Conservation (phyloP, 495 filamentous ascomycete species). For the Neurospora sp. region DNA sequence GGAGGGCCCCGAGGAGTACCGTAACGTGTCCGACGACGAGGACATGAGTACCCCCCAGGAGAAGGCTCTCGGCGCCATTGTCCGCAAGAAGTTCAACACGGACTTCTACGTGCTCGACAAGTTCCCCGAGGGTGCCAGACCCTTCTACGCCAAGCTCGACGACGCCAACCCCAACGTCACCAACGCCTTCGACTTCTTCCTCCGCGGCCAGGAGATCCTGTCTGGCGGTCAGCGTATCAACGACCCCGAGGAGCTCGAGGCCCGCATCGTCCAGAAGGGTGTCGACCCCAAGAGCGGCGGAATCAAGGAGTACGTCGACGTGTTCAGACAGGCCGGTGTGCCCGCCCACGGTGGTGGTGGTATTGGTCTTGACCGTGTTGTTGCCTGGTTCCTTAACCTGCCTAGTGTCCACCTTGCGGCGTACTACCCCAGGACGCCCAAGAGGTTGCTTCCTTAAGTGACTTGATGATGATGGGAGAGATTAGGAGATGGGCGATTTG, state of each 20-base stretch:
- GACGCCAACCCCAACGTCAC: slow-evolving; percentile 55
- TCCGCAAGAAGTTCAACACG: slow-evolving; percentile 72
- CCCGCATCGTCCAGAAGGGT: slow-evolving; percentile 59
- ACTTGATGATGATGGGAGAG: background rate
- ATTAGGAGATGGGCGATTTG: background rate
- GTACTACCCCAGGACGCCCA: slow-evolving; percentile 77
- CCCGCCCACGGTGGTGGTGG: slow-evolving; percentile 80
- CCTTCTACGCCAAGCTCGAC: slow-evolving; percentile 84
- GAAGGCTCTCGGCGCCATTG: slow-evolving; percentile 77
- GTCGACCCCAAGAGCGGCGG: slow-evolving; percentile 63
- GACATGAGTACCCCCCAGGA: slow-evolving; percentile 79
- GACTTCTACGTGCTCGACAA: slow-evolving; percentile 92
- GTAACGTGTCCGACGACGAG: slow-evolving; percentile 60
- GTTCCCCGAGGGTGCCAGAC: slow-evolving; percentile 74
- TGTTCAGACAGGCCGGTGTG: slow-evolving; percentile 64
- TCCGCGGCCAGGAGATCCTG: slow-evolving; percentile 86
- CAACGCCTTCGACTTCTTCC: slow-evolving; percentile 86
- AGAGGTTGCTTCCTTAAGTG: slow-evolving; percentile 58
- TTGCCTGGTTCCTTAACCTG: slow-evolving; percentile 78
- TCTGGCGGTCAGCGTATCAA: slow-evolving; percentile 82
- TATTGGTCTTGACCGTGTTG: slow-evolving; percentile 78
- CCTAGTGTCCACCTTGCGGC: slow-evolving; percentile 71
- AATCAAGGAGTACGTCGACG: slow-evolving; percentile 61
- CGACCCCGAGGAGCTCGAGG: slow-evolving; percentile 56
- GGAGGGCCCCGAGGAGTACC: slow-evolving; percentile 61